These are phyloP conservation scores for Sophora flavescens DNA, from an alignment of 306 rosid species.

Conservation along the genomic window DNA sequence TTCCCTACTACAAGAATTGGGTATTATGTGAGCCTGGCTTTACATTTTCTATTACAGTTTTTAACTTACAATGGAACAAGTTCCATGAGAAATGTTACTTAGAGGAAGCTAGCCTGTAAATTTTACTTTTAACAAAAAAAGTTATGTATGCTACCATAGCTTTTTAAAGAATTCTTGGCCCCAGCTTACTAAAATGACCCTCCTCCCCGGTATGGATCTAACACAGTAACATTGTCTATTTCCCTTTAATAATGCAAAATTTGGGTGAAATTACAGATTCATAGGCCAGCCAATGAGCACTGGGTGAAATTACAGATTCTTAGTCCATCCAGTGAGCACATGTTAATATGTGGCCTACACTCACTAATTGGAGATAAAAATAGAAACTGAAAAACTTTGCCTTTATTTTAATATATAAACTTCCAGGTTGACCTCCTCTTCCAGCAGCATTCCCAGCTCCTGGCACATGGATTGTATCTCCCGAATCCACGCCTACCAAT, in stretches of 20 bases:
- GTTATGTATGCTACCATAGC: neutral
- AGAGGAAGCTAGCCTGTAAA: neutral
- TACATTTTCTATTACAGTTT: constrained; percentile 16
- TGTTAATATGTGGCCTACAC: constrained; percentile 30
- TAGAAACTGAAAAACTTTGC: constrained; percentile 40
- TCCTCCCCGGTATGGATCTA: constrained; percentile 22
- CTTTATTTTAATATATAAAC: constrained; percentile 82
- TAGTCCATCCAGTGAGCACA: constrained; percentile 33
- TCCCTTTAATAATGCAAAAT: constrained; percentile 14
- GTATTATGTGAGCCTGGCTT: constrained; percentile 17
- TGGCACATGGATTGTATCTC: constrained; percentile 94
- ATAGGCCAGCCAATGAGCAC: constrained; percentile 34
- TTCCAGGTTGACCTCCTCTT: constrained; percentile 77
- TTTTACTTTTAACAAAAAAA: neutral
- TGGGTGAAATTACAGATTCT: constrained; percentile 16
- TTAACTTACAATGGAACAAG: neutral
- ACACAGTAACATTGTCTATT: constrained; percentile 24
- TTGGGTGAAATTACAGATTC: constrained; percentile 18
- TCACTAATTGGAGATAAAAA: neutral
- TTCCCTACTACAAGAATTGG: constrained; percentile 8
- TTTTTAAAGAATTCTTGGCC: constrained; percentile 14
- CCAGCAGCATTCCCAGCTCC: constrained; percentile 88
- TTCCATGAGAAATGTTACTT: constrained; percentile 1
- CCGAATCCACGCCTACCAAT: constrained; percentile 84
- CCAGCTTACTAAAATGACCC: constrained; percentile 24